Evolutionary conservation across 495 filamentous ascomycete species (phyloP), one percentile per base, ranked within the genome.

Genomic region (Terfezia boudieri): DNA sequence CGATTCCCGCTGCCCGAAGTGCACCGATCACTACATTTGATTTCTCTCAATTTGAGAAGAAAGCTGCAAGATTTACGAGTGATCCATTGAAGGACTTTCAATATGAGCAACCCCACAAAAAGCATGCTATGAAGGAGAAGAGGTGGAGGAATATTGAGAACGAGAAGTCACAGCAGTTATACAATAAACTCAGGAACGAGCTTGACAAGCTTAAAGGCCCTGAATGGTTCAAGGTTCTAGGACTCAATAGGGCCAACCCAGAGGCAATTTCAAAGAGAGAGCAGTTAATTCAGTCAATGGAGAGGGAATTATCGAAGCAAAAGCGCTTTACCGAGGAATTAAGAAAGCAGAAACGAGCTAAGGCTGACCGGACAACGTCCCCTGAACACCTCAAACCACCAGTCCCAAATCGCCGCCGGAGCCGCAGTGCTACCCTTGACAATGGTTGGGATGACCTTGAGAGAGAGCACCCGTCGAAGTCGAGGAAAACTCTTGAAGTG

Each of bases 171-270:
- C 83, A 89, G 68, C 87, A 95, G 72, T 86, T 96, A 63, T 84
- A 86, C 59, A 79, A 86, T 53, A 82, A 88, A 60, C 76, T 95
- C 38, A 83, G 90, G 53, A 76, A 87, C 8, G 71, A 94, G 38
- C 74, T 95, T 38, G 86, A 90, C 50, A 86, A 85, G 41, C 74
- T 99, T 4, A 80, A 83, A 63, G 79, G 88, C n/a, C 81, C 78
- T 38, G 90, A 95, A 63, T 99, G 90, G 90, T 71, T 95, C 55
- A 81, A 84, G 54, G 74, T 84, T 2, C 89, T 99, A 80, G 90
- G 90, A n/a, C 80, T 96, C 49, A 84, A 76, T 51, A 83, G 83
- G 10, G 76, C 87, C 22, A 86, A 86, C 9, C 89, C 54, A 14
- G 22, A 52, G 26, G 53, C 92, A 58, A 74, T 74, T 50, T 82